A percentile compares a stretch with the other conserved stretches of the same genome.
These are phyloP conservation scores for Mucor saturninus DNA, from an alignment of 371 early-diverging fungal species.

Conservation along the genomic window DNA sequence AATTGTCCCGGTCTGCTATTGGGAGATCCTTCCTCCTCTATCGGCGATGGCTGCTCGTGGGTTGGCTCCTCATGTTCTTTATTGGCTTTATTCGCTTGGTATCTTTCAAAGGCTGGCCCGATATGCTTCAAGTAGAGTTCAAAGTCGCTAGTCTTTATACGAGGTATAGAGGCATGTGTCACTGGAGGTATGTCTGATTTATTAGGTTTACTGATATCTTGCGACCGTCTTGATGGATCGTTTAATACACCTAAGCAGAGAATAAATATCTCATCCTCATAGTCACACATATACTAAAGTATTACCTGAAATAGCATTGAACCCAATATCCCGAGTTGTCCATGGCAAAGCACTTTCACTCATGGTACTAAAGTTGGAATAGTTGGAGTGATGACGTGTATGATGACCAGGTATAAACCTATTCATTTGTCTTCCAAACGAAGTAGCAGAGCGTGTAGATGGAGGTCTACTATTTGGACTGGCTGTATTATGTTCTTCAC, in stretches of 20 bases:
- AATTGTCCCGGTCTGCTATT: constrained; percentile 10
- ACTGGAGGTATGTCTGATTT: constrained; percentile 74
- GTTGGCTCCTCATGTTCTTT: constrained; percentile 14
- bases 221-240: constrained; percentile 56
- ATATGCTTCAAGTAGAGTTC: constrained; percentile 68
- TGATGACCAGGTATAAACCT: constrained; percentile 37
- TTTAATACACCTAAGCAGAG: constrained; percentile 56
- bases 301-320: constrained; percentile 60
- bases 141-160: constrained; percentile 67
- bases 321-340: constrained; percentile 69
- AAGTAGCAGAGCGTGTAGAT: constrained; percentile 50
- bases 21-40: constrained; percentile 7
- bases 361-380: constrained; percentile 64
- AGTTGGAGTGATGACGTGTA: constrained; percentile 56
- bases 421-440: constrained; percentile 38
- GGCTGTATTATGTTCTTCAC: constrained; percentile 34
- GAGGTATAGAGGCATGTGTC: constrained; percentile 65
- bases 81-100: constrained; percentile 54
- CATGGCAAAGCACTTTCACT: constrained; percentile 67
- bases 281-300: not conserved
- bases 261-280: not conserved
- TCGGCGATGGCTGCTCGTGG: not conserved
- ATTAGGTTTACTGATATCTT: constrained; percentile 49
- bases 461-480: constrained; percentile 39
- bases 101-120: constrained; percentile 65